Evolutionary conservation across 1,139 yeast species (phyloP).

Genomic region (Meyerozyma athensensis): DNA sequence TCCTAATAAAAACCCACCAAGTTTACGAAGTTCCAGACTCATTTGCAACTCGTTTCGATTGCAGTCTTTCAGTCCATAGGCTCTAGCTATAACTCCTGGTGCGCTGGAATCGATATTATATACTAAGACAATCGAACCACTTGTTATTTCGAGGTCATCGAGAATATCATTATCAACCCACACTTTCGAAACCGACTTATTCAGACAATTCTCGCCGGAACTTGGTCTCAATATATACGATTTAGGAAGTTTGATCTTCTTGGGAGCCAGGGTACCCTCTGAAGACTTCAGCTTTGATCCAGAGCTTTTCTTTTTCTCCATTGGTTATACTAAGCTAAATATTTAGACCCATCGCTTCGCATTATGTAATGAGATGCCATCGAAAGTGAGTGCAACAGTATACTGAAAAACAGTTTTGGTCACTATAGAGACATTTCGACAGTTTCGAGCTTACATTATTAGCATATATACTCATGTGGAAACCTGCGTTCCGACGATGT

Average conservation of each 20-base stretch:
- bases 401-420: background rate
- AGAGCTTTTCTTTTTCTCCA: slow-evolving; percentile 3
- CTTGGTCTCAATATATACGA: slow-evolving; percentile 57
- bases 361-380: slow-evolving; percentile 1
- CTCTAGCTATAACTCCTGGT: slow-evolving; percentile 43
- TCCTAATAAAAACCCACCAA: slow-evolving; percentile 64
- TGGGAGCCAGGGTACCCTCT: slow-evolving; percentile 19
- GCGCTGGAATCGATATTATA: slow-evolving; percentile 42
- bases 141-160: slow-evolving; percentile 46
- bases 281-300: slow-evolving; percentile 10
- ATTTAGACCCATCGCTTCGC: background rate
- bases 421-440: no score
- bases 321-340: background rate
- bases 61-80: slow-evolving; percentile 29
- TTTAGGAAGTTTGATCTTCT: slow-evolving; percentile 44
- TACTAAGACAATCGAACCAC: slow-evolving; percentile 53
- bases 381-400: background rate
- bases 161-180: slow-evolving; percentile 50
- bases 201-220: slow-evolving; percentile 18
- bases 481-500: background rate
- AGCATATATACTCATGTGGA: background rate
- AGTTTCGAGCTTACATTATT: no score
- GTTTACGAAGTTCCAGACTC: slow-evolving; percentile 43
- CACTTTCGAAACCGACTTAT: slow-evolving; percentile 36
- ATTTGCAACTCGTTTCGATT: slow-evolving; percentile 54